Evolutionary conservation across 768 basidiomycete genomes (phyloP).

Genomic region (Serendipita vermifera): DNA sequence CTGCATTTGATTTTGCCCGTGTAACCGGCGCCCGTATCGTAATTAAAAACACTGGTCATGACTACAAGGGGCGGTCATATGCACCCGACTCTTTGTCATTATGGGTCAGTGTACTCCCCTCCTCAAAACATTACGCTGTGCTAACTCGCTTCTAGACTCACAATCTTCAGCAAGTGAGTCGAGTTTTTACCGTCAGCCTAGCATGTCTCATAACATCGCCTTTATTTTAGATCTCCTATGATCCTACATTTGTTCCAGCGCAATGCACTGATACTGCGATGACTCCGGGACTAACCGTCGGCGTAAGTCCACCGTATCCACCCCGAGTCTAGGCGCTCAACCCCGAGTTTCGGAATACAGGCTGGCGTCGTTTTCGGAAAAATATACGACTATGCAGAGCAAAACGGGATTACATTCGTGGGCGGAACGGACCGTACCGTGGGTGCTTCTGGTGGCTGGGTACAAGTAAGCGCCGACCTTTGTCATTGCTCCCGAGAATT

Average conservation of each 20-base stretch:
- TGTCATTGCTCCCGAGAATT: neutral
- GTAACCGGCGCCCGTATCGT: conserved; percentile 30
- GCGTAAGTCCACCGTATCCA: conserved; percentile 18
- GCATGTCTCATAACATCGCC: neutral
- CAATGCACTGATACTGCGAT: conserved; percentile 9
- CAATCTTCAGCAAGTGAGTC: conserved; percentile 9
- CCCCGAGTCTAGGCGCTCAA: neutral
- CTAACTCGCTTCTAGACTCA: conserved; percentile 1
- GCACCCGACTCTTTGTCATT: conserved; percentile 19
- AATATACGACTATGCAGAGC: conserved; percentile 26
- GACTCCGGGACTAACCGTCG: conserved; percentile 21
- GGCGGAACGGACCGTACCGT: conserved; percentile 27
- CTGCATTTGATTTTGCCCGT: conserved; percentile 34
- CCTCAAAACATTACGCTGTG: conserved; percentile 15
- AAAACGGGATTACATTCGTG: conserved; percentile 26
- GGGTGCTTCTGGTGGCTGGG: conserved; percentile 29
- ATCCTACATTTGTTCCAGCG: conserved; percentile 16
- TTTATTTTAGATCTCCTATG: conserved; percentile 19
- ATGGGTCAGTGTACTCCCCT: conserved; percentile 18
- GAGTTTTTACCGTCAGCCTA: neutral
- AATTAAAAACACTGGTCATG: conserved; percentile 39
- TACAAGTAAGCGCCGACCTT: conserved; percentile 17
- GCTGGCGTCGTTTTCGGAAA: conserved; percentile 24
- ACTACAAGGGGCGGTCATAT: conserved; percentile 25
- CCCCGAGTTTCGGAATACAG: conserved; percentile 15